Percentiles rank a stretch among this genome's conserved stretches.
Conservation (phyloP, 2,329 filamentous ascomycete genomes). For the Aspergillus ochraceoroseus region DNA sequence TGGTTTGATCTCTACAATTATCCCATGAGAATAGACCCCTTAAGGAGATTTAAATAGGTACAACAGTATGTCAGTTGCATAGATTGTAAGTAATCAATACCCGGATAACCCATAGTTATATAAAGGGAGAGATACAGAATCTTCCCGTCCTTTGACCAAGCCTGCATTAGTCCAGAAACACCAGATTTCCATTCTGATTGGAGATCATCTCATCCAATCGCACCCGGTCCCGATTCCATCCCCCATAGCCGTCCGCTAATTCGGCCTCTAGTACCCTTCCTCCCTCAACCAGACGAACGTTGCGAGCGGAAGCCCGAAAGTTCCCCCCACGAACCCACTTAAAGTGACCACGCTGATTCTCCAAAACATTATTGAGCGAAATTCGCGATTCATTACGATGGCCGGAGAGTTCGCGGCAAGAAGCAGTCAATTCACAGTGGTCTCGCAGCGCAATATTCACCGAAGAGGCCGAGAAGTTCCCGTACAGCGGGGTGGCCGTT, state of each 20-base stretch:
- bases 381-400: constrained; percentile 31
- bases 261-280: constrained; percentile 35
- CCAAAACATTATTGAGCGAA: constrained; percentile 37
- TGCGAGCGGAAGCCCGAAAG: constrained; percentile 33
- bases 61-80: no score
- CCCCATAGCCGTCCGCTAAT: constrained; percentile 32
- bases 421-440: constrained; percentile 36
- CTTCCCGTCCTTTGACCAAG: no score
- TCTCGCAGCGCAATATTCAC: constrained; percentile 34
- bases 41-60: no score
- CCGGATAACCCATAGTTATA: no score
- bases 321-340: constrained; percentile 37
- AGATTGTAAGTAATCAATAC: no score
- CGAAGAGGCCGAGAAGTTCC: constrained; percentile 39
- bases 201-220: constrained; percentile 39
- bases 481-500: constrained; percentile 13
- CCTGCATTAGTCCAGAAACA: constrained; percentile 26
- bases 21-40: no score
- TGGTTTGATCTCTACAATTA: no score
- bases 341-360: constrained; percentile 36
- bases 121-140: no score
- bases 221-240: constrained; percentile 30
- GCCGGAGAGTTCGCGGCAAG: constrained; percentile 32
- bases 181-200: constrained; percentile 37
- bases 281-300: constrained; percentile 30